These are phyloP conservation scores for Collybia nuda DNA, from an alignment of 768 basidiomycete genomes.

Conservation along the genomic window DNA sequence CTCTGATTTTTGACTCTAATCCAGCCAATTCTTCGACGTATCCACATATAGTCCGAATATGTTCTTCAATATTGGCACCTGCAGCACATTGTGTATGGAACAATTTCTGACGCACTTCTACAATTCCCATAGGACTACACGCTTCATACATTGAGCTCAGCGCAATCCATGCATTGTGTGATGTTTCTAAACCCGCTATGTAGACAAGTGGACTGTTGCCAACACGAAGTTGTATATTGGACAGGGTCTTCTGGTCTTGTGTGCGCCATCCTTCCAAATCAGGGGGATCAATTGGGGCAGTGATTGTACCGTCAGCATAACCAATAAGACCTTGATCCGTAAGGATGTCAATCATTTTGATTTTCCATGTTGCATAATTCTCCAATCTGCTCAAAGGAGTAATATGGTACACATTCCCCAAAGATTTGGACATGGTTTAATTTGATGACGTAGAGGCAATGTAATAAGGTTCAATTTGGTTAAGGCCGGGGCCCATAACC, in stretches of 20 bases:
- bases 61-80: slow-evolving; percentile 27
- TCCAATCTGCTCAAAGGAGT: slow-evolving; percentile 13
- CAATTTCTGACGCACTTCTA: slow-evolving; percentile 23
- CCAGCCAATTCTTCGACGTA: slow-evolving; percentile 19
- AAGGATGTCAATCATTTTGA: slow-evolving; percentile 21
- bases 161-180: slow-evolving; percentile 24
- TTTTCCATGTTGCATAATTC: slow-evolving; percentile 18
- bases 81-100: slow-evolving; percentile 25
- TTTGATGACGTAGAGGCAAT: no score
- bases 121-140: slow-evolving; percentile 19
- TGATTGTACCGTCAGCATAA: slow-evolving; percentile 5
- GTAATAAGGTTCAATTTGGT: no score
- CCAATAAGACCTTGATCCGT: slow-evolving; percentile 16
- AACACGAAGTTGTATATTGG: slow-evolving; percentile 26
- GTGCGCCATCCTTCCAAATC: slow-evolving; percentile 18
- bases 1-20: slow-evolving; percentile 19
- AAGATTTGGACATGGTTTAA: slow-evolving; percentile 13
- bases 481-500: no score
- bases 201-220: slow-evolving; percentile 25
- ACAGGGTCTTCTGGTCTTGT: slow-evolving; percentile 28
- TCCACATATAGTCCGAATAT: slow-evolving; percentile 23
- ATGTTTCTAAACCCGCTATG: slow-evolving; percentile 20
- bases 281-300: not conserved
- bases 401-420: not conserved
- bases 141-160: slow-evolving; percentile 27